Percentiles rank a stretch among this genome's conserved stretches.
Evolutionary conservation across 2,329 filamentous ascomycete species (phyloP).

Genomic region (Gaeumannomyces tritici): DNA sequence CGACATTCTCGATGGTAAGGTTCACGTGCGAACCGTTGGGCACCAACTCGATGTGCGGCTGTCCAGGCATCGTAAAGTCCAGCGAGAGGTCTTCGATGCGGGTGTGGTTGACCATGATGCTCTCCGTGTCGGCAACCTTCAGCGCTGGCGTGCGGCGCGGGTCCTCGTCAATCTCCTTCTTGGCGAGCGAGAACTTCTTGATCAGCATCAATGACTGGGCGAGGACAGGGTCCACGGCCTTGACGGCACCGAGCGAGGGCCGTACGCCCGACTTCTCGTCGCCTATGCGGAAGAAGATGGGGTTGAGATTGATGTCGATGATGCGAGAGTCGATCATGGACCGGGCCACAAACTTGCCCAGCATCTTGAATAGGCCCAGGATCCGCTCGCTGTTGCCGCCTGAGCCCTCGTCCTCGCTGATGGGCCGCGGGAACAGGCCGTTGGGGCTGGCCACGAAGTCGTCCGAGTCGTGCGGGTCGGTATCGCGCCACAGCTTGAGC

Average conservation of each 20-base stretch:
- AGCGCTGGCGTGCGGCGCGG: slow-evolving; percentile 53
- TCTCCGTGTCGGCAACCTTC: slow-evolving; percentile 60
- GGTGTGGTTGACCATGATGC: slow-evolving; percentile 66
- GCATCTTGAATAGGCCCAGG: slow-evolving; percentile 78
- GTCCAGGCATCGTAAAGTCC: slow-evolving; percentile 91
- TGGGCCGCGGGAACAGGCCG: slow-evolving; percentile 84
- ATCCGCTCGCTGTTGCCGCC: slow-evolving; percentile 79
- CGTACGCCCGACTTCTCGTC: slow-evolving; percentile 58
- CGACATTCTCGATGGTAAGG: slow-evolving; percentile 89
- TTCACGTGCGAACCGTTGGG: slow-evolving; percentile 62
- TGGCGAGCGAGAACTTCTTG: slow-evolving; percentile 76
- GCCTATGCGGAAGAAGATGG: slow-evolving; percentile 92
- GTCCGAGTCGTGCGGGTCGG: slow-evolving; percentile 60
- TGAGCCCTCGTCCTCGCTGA: slow-evolving; percentile 67
- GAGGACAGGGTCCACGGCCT: slow-evolving; percentile 76
- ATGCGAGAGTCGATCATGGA: slow-evolving; percentile 98
- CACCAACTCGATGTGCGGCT: slow-evolving; percentile 75
- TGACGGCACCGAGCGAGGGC: slow-evolving; percentile 81
- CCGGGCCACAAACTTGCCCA: slow-evolving; percentile 93
- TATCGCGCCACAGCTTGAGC: slow-evolving; percentile 91
- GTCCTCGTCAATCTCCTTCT: slow-evolving; percentile 71
- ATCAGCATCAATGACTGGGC: slow-evolving; percentile 79
- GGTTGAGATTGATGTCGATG: slow-evolving; percentile 95
- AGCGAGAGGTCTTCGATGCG: slow-evolving; percentile 79
- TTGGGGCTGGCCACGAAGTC: slow-evolving; percentile 79